Base-by-base conservation (phyloP, 2,329 filamentous ascomycete species). In the Kalaharituber pfeilii region DNA sequence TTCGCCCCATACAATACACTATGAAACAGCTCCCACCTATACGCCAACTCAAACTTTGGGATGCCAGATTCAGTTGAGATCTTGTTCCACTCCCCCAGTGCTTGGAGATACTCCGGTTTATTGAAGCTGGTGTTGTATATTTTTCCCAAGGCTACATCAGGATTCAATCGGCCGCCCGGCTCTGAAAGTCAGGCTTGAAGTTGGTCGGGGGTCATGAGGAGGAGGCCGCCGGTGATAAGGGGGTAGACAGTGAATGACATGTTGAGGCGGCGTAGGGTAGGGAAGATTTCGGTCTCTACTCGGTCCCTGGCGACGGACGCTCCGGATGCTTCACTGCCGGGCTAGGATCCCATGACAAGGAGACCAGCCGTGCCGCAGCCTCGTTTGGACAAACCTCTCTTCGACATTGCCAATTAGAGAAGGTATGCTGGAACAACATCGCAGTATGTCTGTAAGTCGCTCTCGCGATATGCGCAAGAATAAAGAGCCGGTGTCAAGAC, bases 171-270 rank as follows among this genome's bases (percentile, higher is more conserved):
- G n/a, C 30, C 30, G 9, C 30, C 30, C n/a, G n/a, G n/a, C n/a
- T n/a, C n/a, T n/a, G n/a, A n/a, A n/a, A n/a, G n/a, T n/a, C n/a
- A n/a, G n/a, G n/a, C n/a, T n/a, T n/a, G n/a, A n/a, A n/a, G n/a
- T n/a, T n/a, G n/a, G n/a, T n/a, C n/a, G n/a, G n/a, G n/a, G n/a
- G n/a, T n/a, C n/a, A 36, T 36, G 30, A 18, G 9, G 9, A 9
- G 30, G 30, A 36, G 30, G 30, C 30, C 9, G 30, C 30, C 9
- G 30, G 9, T 18, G 9, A 36, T 9, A 9, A 36, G 76, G 74
- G 55, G 91, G 75, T 53, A 79, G 80, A 36, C 87, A 86, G 64
- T 91, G 89, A 47, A 84, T 79, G 53, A 94, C 72, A 67, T 93
- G 67, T 86, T 93, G 66, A 94, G 70, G 49, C 77, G 78, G 28